phyloP scores from a whole-genome alignment of 1,284 basidiomycete genomes.

The Ganoderma boninense region DNA sequence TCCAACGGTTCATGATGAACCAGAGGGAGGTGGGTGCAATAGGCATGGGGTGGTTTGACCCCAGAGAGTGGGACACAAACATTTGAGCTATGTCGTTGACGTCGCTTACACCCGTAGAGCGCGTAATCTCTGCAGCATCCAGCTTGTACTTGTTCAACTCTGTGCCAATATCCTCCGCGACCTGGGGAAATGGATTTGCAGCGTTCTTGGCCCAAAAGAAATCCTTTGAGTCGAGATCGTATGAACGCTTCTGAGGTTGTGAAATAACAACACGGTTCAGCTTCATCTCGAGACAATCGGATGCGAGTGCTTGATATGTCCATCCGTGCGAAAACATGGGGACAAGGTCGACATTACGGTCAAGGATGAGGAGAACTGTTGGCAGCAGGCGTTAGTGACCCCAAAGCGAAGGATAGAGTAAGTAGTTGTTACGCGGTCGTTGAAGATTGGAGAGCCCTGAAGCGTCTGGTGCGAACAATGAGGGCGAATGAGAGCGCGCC shows the following conservation, averaged over 20 bases:
- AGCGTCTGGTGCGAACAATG: conserved; percentile 78
- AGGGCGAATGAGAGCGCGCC: conserved; percentile 64
- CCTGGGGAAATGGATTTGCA: conserved; percentile 96
- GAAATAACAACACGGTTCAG: conserved; percentile 92
- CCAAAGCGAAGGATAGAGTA: conserved; percentile 1
- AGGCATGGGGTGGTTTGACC: conserved; percentile 7
- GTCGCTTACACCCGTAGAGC: conserved; percentile 95
- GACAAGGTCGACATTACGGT: conserved; percentile 95
- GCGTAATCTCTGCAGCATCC: conserved; percentile 96
- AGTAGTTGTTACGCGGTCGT: conserved; percentile 71
- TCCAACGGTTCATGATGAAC: neutral
- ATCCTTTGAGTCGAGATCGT: conserved; percentile 98
- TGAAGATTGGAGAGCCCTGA: conserved; percentile 80
- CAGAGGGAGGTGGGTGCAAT: neutral
- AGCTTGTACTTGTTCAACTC: conserved; percentile 96
- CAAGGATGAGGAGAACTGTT: conserved; percentile 90
- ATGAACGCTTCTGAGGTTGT: conserved; percentile 83
- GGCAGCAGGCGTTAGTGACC: conserved; percentile 6
- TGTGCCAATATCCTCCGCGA: conserved; percentile 96
- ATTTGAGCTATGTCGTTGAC: conserved; percentile 95
- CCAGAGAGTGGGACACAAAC: conserved; percentile 55
- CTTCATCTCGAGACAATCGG: conserved; percentile 97
- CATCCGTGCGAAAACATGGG: conserved; percentile 97
- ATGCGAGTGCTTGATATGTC: conserved; percentile 99
- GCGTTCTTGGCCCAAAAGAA: conserved; percentile 99